phyloP scores from a whole-genome alignment of 768 basidiomycete genomes.

The Tremella yokohamensis region DNA sequence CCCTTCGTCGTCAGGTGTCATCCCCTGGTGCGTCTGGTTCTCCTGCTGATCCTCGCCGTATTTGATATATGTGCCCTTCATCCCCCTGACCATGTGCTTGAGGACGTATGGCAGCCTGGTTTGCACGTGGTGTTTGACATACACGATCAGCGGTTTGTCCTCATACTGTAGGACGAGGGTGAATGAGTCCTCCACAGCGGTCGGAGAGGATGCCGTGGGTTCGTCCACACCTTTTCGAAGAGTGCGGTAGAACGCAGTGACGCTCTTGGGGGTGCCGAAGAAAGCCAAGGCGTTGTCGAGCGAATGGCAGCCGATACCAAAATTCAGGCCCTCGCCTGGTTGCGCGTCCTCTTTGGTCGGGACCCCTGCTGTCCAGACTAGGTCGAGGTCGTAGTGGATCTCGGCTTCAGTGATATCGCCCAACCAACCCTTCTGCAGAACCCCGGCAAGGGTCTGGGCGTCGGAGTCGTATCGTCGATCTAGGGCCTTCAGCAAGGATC shows the following conservation, averaged over 20 bases:
- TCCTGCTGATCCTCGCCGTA: constrained; percentile 17
- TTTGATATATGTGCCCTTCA: constrained; percentile 19
- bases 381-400: constrained; percentile 22
- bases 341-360: too few species aligned
- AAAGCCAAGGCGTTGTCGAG: neutral
- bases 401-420: constrained; percentile 26
- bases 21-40: constrained; percentile 8
- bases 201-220: neutral
- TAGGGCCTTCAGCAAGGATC: neutral
- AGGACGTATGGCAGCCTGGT: neutral
- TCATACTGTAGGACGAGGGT: neutral
- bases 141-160: neutral
- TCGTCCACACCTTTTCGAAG: neutral
- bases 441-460: constrained; percentile 22
- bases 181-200: neutral
- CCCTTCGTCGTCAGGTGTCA: constrained; percentile 4
- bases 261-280: neutral
- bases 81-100: neutral
- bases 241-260: neutral
- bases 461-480: constrained; percentile 35
- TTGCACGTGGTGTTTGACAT: neutral
- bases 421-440: constrained; percentile 14
- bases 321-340: neutral
- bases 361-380: neutral
- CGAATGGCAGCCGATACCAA: neutral